Evolutionary conservation across 805 yeast species (phyloP), one percentile per base, ranked within the genome.

Genomic region (Suhomyces kilbournensis): DNA sequence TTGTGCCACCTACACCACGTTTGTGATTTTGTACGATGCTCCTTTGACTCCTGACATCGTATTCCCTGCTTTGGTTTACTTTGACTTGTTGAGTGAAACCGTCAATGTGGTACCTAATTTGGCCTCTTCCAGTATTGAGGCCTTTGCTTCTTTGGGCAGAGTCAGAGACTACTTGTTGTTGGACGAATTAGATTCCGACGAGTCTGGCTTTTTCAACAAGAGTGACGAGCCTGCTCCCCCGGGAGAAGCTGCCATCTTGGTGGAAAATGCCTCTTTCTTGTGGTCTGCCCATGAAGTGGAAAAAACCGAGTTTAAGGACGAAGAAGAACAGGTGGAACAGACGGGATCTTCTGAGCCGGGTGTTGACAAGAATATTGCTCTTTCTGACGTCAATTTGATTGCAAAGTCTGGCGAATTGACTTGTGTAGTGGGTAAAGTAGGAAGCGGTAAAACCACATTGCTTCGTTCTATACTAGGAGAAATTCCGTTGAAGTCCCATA

Each of bases 341-440:
- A 38, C 42, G 4, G 22, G 19, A 38, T 46, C 53, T 10, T 23
- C 53, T 7, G 60, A 57, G 20, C n/a, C n/a, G 19, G 14, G 42
- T 5, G 22, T 9, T 23, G 49, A 56, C 53, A 54, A 58, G 40
- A 55, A 64, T 39, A 50, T 61, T 46, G 77, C 77, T 1, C 63
- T 74, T 44, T 51, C 60, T 14, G 58, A 70, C 52, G 68, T 71
- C 32, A 60, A 64, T 51, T 71, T 71, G 44, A 48, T 56, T 3
- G 76, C 76, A 15, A 65, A 58, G 28, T 66, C 66, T 50, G 73
- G 76, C 19, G 60, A 68, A 40, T 61, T 74, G 59, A 64, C 75
- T 7, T 73, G 78, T 61, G 56, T 74, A n/a, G 76, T 74, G 17
- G 78, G 77, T 12, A 64, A 66, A 50, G 77, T 73, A 26, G 78